Base-by-base conservation (phyloP, 2,329 filamentous ascomycete species). In the Venturia pyrina region DNA sequence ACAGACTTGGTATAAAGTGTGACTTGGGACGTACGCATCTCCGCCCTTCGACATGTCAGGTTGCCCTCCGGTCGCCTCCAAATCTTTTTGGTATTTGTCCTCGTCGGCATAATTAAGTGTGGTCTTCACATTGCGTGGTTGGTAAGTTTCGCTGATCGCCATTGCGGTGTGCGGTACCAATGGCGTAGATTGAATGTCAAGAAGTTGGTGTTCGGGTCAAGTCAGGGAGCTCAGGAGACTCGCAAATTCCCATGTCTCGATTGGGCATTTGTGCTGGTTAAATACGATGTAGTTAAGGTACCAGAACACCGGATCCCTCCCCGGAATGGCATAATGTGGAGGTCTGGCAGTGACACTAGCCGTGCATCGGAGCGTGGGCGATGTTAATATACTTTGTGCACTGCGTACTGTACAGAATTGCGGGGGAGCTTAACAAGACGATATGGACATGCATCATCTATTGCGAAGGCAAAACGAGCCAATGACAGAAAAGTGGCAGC, bases 1-100 rank as follows among this genome's bases (percentile, higher is more conserved):
- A n/a, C 5, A 37, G 10, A 32, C 15, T 34, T 10, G 34, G 10
- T 37, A 10, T 5, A 37, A 10, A 37, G 34, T 37, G 34, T 37
- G 34, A 10, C 34, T 37, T 37, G 34, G 5, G 41, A 66, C 48
- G 11, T 34, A 67, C 65, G 66, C 48, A 37, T 67, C 65, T 17
- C 65, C 65, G n/a, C 65, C 65, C 37, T 67, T 63, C 65, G 63
- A 67, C 63, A 67, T 60, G 46, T 67, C 65, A 41, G 62, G 63
- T 50, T 67, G 66, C 7, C 65, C 65, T 10, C 65, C 65, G 21
- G 65, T 65, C 1, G 60, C 37, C 11, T 50, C 44, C 32, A 66
- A 34, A 17, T 65, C 34, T n/a, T 65, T 59, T 21, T 48, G 32
- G 41, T 67, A 65, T 10, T 44, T 21, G 19, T 67, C 62, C 28